phyloP scores from a whole-genome alignment of 1,284 basidiomycete species.

The Fistulina hepatica region DNA sequence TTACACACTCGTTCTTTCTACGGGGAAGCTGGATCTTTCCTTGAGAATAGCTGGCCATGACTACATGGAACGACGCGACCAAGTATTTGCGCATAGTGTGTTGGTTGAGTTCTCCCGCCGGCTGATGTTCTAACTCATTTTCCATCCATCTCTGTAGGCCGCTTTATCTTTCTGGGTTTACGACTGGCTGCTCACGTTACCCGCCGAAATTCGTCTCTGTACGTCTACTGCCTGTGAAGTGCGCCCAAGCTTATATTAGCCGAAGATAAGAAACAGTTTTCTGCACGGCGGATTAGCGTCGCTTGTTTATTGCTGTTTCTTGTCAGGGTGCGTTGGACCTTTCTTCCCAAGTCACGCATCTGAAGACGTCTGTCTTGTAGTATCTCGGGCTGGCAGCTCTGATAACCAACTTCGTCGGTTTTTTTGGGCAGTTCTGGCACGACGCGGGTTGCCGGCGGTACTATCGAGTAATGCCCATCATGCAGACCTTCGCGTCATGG shows the following conservation, averaged over 20 bases:
- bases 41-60: too few relatives aligned
- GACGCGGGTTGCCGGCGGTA: conserved; percentile 1
- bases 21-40: too few relatives aligned
- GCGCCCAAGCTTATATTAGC: too few relatives aligned
- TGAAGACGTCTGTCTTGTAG: background rate
- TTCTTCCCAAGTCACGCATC: too few relatives aligned
- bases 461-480: conserved; percentile 6
- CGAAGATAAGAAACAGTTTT: conserved; percentile 4
- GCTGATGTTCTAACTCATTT: background rate
- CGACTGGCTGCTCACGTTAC: conserved; percentile 6
- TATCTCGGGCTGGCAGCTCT: conserved; percentile 6
- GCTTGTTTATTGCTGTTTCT: conserved; percentile 8
- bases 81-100: conserved; percentile 9
- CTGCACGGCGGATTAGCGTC: background rate
- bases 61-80: conserved; percentile 5
- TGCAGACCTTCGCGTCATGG: conserved; percentile 8
- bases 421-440: conserved; percentile 4
- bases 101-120: background rate
- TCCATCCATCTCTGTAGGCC: background rate
- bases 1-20: too few relatives aligned
- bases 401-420: conserved; percentile 3
- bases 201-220: conserved; percentile 7
- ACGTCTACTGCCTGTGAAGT: background rate
- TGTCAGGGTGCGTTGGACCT: conserved; percentile 4
- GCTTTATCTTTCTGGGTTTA: conserved; percentile 6